Conservation (phyloP, 495 filamentous ascomycete genomes). For the Hyaloscypha variabilis region DNA sequence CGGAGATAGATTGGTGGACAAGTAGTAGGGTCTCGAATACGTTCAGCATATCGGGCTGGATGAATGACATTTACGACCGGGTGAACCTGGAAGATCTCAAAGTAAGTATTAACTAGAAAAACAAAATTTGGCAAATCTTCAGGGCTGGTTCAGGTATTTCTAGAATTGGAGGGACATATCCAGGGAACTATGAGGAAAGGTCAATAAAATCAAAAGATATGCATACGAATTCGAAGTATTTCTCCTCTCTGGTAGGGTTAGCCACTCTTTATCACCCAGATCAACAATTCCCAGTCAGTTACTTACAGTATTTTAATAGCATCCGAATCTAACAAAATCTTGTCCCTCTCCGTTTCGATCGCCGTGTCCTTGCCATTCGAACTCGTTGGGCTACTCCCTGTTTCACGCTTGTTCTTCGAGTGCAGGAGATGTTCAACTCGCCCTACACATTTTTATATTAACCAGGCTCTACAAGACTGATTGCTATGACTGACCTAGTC, state of each 20-base stretch:
- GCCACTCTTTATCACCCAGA: background rate
- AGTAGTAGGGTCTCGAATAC: slow-evolving; percentile 45
- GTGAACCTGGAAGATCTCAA: slow-evolving; percentile 21
- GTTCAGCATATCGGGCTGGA: slow-evolving; percentile 41
- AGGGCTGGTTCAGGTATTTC: background rate
- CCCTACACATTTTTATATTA: background rate
- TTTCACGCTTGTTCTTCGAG: background rate
- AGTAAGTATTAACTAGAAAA: background rate
- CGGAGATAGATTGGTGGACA: slow-evolving; percentile 52
- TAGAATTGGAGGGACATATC: background rate
- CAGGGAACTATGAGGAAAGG: no score
- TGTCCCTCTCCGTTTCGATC: background rate
- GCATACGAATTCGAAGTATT: slow-evolving; percentile 40
- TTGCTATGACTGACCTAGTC: slow-evolving; percentile 5
- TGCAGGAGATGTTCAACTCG: slow-evolving; percentile 8
- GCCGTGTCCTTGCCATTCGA: background rate
- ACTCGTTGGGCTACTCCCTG: background rate
- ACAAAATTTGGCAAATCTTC: background rate
- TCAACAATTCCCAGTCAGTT: background rate
- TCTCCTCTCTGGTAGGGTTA: slow-evolving; percentile 38
- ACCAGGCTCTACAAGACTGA: background rate
- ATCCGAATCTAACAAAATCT: background rate
- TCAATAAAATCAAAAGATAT: background rate
- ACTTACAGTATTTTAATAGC: slow-evolving; percentile 22
- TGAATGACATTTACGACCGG: slow-evolving; percentile 45